Base-by-base conservation (phyloP, 2,329 filamentous ascomycete genomes). In the Apiospora arundinis region DNA sequence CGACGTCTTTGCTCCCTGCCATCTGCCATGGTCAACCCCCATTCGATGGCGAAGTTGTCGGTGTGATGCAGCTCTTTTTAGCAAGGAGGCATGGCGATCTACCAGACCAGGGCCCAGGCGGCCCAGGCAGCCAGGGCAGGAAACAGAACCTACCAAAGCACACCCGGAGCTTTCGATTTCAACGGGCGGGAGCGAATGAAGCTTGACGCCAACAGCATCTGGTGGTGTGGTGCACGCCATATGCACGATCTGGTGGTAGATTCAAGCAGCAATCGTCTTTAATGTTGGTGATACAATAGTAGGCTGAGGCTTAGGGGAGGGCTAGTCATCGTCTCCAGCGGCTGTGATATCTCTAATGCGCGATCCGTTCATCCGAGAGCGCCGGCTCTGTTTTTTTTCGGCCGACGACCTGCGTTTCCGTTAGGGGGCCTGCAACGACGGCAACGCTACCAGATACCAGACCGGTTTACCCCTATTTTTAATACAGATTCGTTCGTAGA, bases 301-400 rank as follows among this genome's bases (percentile, higher is more conserved):
- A 16, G 49, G 42, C 42, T 45, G 16, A 32, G 48, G 48, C 45
- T 49, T 25, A 14, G n/a, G 23, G n/a, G 48, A 45, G 2, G 42
- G 14, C 12, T 16, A 14, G 42, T 16, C 4, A 45, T 21, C 25
- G 21, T 37, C 28, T 21, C 32, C 28, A 32, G 18, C 52, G 52
- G 52, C 52, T 60, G 52, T 60, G 42, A 45, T 45, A 45, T 45
- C 32, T 21, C 18, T 21, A 40, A 37, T 18, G 32, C 32, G 37
- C 56, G 18, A 63, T 63, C 56, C 56, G 21, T 40, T 63, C 56
- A 40, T 63, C 56, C 56, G 56, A 63, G 56, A 37, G 56, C 18
- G 56, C 56, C 56, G 56, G 56, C 40, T 37, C 56, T 63, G 56
- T 32, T 63, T 40, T 40, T 63, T 40, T 40, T 40, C 56, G 56